Evolutionary conservation across 1,139 yeast species (phyloP).

Genomic region (Yamadazyma membranifaciens): DNA sequence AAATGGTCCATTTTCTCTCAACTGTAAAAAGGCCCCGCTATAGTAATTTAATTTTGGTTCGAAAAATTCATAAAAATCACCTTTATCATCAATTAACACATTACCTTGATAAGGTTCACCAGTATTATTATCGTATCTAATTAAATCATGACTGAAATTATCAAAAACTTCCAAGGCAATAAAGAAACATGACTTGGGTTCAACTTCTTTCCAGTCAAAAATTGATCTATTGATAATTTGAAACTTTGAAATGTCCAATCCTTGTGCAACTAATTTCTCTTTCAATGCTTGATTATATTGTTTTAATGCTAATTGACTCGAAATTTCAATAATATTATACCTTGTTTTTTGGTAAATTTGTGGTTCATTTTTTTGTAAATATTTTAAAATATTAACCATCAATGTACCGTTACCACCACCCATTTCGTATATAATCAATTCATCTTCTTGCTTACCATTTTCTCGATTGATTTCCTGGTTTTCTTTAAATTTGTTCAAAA

Average conservation of each 20-base stretch:
- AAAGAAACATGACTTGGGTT: slow-evolving; percentile 72
- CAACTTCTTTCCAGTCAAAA: slow-evolving; percentile 67
- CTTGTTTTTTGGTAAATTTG: slow-evolving; percentile 67
- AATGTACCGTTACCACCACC: slow-evolving; percentile 92
- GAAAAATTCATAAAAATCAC: slow-evolving; percentile 76
- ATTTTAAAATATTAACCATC: slow-evolving; percentile 76
- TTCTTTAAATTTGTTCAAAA: slow-evolving; percentile 66
- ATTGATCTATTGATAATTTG: slow-evolving; percentile 72
- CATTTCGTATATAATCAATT: slow-evolving; percentile 74
- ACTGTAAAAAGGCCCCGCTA: slow-evolving; percentile 51
- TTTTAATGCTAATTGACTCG: slow-evolving; percentile 63
- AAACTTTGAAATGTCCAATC: slow-evolving; percentile 49
- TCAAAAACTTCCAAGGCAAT: slow-evolving; percentile 84
- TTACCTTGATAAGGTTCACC: slow-evolving; percentile 76
- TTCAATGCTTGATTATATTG: slow-evolving; percentile 46
- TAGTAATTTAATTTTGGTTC: slow-evolving; percentile 66
- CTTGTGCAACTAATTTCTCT: slow-evolving; percentile 33
- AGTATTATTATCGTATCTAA: slow-evolving; percentile 69
- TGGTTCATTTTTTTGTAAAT: slow-evolving; percentile 61
- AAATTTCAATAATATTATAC: slow-evolving; percentile 77
- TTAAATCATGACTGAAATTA: slow-evolving; percentile 79
- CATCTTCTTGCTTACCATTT: slow-evolving; percentile 57
- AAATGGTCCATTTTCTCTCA: slow-evolving; percentile 49
- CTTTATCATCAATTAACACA: slow-evolving; percentile 69
- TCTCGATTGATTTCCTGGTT: neutral